These are phyloP conservation scores for Arachis hypogaea DNA, from an alignment of 306 rosid species.

Conservation along the genomic window DNA sequence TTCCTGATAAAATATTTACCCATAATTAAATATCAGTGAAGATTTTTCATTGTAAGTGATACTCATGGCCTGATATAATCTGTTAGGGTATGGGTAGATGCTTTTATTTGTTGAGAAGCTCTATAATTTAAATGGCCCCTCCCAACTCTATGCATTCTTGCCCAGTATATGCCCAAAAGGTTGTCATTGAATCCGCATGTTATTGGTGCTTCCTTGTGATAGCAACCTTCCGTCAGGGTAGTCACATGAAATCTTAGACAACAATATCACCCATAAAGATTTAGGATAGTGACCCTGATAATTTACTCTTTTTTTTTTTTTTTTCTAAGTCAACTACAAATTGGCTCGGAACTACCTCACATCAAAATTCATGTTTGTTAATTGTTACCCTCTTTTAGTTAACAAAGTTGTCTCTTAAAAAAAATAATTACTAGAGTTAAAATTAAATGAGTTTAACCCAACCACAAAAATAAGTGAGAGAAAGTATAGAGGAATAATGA, in stretches of 20 bases:
- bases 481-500: too few species aligned
- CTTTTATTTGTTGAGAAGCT: not conserved
- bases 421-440: too few species aligned
- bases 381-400: not conserved
- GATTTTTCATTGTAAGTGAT: too few species aligned
- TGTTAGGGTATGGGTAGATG: too few species aligned
- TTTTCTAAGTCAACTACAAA: not conserved
- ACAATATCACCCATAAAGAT: slow-evolving; percentile 20
- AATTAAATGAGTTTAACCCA: too few species aligned
- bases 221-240: slow-evolving; percentile 9
- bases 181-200: not conserved
- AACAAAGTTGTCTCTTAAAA: not conserved
- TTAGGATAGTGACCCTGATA: not conserved
- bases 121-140: not conserved
- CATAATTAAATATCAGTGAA: too few species aligned
- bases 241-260: slow-evolving; percentile 21
- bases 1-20: too few species aligned
- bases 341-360: too few species aligned
- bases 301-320: not conserved
- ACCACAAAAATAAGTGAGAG: too few species aligned
- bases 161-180: not conserved
- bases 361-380: not conserved
- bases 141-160: not conserved
- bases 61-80: not conserved
- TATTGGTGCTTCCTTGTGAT: slow-evolving; percentile 16